A percentile compares a stretch with the other conserved stretches of the same genome.
These are phyloP conservation scores for Grosmannia clavigera DNA, from an alignment of 2,329 filamentous ascomycete species.

Conservation along the genomic window DNA sequence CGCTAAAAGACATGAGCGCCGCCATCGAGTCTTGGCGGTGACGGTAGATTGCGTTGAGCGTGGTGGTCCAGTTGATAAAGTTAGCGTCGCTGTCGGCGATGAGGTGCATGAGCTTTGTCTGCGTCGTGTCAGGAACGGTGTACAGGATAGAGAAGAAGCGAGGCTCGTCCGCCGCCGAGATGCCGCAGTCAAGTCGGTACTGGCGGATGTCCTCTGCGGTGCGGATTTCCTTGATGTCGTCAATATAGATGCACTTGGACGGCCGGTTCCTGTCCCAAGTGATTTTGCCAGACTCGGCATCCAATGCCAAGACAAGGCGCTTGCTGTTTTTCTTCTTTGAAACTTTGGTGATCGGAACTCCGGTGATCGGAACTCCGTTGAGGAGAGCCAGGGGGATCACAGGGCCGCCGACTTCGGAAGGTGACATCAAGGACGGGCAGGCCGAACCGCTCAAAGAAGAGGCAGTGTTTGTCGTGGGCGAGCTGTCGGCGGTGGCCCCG, in stretches of 20 bases:
- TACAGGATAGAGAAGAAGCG: slow-evolving; percentile 90
- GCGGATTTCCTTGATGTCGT: slow-evolving; percentile 87
- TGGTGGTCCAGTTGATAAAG: slow-evolving; percentile 69
- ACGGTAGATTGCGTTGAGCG: slow-evolving; percentile 71
- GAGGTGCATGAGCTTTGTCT: slow-evolving; percentile 79
- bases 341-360: slow-evolving; percentile 68
- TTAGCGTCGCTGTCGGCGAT: slow-evolving; percentile 63
- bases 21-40: slow-evolving; percentile 85
- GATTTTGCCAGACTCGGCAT: slow-evolving; percentile 74
- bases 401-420: slow-evolving; percentile 41
- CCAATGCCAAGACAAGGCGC: slow-evolving; percentile 58
- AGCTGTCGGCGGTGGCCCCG: slow-evolving; percentile 29
- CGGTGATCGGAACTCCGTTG: slow-evolving; percentile 64
- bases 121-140: slow-evolving; percentile 62
- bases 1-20: slow-evolving; percentile 72
- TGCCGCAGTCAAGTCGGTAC: slow-evolving; percentile 72
- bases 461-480: slow-evolving; percentile 33
- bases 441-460: slow-evolving; percentile 27
- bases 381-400: slow-evolving; percentile 67
- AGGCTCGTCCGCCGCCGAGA: slow-evolving; percentile 53
- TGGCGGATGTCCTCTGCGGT: slow-evolving; percentile 74
- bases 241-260: slow-evolving; percentile 80
- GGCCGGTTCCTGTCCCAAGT: slow-evolving; percentile 72
- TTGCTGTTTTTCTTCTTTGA: slow-evolving; percentile 80
- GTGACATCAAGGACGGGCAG: background rate